Evolutionary conservation across 345 rosid species (phyloP), one percentile per base, ranked within the genome.

Genomic region (Chamaenerion angustifolium): DNA sequence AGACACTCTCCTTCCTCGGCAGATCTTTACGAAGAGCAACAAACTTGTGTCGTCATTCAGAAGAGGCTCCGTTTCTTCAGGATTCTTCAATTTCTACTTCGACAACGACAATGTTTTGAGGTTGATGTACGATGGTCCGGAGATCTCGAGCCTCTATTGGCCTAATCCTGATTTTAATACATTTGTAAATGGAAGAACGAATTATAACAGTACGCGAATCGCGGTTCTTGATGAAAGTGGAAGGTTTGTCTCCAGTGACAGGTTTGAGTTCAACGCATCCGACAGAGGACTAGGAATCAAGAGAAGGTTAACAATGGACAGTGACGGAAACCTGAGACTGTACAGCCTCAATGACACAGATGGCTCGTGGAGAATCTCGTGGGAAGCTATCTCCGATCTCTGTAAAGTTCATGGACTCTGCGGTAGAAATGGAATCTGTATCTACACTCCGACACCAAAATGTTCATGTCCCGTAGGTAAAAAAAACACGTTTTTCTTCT

Each of bases 101-200:
- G 67, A 72, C 58, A 72, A 49, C 19, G 69, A 72, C 59, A 76
- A 69, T 42, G 71, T 70, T 6, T 18, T 76, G 55, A 59, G 49
- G 43, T 44, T 76, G 66, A 58, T 69, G 54, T 58, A 70, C 45
- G 71, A 72, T 19, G 81, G 75, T 3, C 69, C 76, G 6, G 73
- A 76, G 1, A 62, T 61, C 47, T 62, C 76, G 35, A 72, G 72
- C 42, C 16, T 72, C 15, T 76, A 76, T 31, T 72, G 82, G 82
- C 82, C 82, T 5, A 14, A 64, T 57, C 57, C 63, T 0, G 66
- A 41, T 1, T 0, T 1, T 0, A 1, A 12, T 45, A 27, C 40
- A 27, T 59, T 40, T 11, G 2, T 0, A 8, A 69, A 65, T 16
- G 65, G 61, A 11, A 69, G 81, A 55, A 66, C 72, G 5, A 56